phyloP scores from a whole-genome alignment of 2,329 filamentous ascomycete species.

The Aspergillus phoenicis region DNA sequence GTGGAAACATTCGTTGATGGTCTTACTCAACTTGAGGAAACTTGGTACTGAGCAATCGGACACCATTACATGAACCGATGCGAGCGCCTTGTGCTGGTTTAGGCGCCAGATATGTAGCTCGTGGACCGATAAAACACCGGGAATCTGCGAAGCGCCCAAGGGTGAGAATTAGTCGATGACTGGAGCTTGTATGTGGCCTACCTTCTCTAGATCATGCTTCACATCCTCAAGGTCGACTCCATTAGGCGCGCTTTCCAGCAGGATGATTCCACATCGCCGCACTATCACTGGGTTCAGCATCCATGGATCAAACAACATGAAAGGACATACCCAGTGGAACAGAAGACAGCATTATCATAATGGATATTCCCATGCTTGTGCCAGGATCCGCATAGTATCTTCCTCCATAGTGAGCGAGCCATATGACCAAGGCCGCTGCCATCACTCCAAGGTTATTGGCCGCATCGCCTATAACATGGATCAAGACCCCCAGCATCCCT shows the following conservation, averaged over 20 bases:
- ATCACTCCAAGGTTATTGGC: constrained; percentile 78
- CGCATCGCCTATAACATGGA: constrained; percentile 73
- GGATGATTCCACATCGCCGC: constrained; percentile 57
- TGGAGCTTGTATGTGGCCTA: constrained; percentile 29
- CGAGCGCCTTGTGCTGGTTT: constrained; percentile 69
- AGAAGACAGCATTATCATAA: constrained; percentile 71
- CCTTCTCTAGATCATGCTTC: constrained; percentile 68
- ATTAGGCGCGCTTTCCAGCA: constrained; percentile 67
- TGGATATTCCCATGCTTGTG: constrained; percentile 67
- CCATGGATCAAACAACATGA: neutral
- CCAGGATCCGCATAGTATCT: constrained; percentile 74
- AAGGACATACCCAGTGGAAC: constrained; percentile 35
- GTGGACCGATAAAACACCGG: constrained; percentile 67
- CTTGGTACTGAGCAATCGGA: constrained; percentile 57
- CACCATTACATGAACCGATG: constrained; percentile 69
- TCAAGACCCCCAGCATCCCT: constrained; percentile 70
- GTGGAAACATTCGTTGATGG: constrained; percentile 69
- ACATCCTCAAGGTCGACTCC: constrained; percentile 65
- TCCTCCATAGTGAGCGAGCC: constrained; percentile 59
- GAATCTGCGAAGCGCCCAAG: constrained; percentile 52
- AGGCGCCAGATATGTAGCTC: constrained; percentile 75
- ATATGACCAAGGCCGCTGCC: constrained; percentile 68
- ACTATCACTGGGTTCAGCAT: constrained; percentile 19
- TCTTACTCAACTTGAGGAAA: constrained; percentile 64
- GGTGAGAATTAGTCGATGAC: neutral